Base-by-base conservation (phyloP, 805 yeast species). In the Teunomyces cretensis region DNA sequence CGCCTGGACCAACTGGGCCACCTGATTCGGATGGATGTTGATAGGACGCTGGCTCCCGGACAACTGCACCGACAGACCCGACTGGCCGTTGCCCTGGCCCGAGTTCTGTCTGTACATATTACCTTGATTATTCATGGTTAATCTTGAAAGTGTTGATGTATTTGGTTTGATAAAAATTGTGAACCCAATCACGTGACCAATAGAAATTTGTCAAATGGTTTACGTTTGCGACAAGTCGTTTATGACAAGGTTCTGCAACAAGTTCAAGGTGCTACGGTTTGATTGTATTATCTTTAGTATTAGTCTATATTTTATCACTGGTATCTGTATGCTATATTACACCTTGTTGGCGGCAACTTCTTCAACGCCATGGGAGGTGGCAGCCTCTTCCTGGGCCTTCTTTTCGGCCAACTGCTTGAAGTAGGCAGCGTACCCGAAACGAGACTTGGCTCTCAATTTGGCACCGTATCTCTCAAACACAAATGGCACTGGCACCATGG, bases 401-500 rank as follows among this genome's bases (percentile, higher is more conserved):
- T 50, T 47, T 26, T 47, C 55, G 13, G 62, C 65, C 42, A 53
- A 33, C 16, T 49, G 30, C 45, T 46, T 59, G 48, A 59, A 48
- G 50, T 44, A 46, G 0, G 86, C 84, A 44, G 74, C 75, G 58
- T 76, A 83, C 32, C 89, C 86, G 54, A 72, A 86, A 51, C 71
- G 74, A 2, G 89, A 83, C 35, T 54, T 64, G 39, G 58, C 55
- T 72, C 95, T 81, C 46, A 87, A 61, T 17, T 43, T 46, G 8
- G 80, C 72, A 17, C 92, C 94, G 64, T 73, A 79, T 30, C 62
- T 70, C 45, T 72, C 78, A 58, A 86, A 84, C 8, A 81, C 58
- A 81, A 87, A 86, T 9, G 92, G 92, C 41, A 84, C 83, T 11
- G 92, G 91, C 15, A 83, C 69, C 80, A 86, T 70, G 0, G 81